Conservation (phyloP, 2,329 filamentous ascomycete species). For the Lecanosticta acicola region DNA sequence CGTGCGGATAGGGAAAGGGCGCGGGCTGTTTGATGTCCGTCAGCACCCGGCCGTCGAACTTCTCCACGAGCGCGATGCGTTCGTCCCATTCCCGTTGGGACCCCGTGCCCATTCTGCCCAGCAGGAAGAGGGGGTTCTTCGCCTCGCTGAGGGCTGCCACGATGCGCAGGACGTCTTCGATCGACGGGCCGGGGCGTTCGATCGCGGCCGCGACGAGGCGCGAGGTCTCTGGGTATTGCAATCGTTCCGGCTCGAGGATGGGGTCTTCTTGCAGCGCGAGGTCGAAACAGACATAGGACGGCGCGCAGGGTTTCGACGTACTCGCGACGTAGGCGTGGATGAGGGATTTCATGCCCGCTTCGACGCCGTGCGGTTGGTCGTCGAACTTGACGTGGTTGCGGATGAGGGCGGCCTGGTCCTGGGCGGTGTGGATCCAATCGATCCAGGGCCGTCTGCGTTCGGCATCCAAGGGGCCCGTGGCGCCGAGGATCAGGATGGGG, state of each 20-base stretch:
- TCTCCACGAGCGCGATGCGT: slow-evolving; percentile 13
- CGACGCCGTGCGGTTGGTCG: slow-evolving; percentile 15
- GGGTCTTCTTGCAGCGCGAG: slow-evolving; percentile 15
- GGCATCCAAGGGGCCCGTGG: slow-evolving; percentile 16
- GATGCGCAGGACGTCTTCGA: slow-evolving; percentile 6
- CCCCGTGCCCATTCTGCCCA: slow-evolving; percentile 10
- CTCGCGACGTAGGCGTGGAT: slow-evolving; percentile 13
- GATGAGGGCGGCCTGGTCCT: slow-evolving; percentile 17
- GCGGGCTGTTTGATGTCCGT: slow-evolving; percentile 19
- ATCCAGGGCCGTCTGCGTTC: slow-evolving; percentile 16
- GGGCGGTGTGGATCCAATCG: slow-evolving; percentile 18
- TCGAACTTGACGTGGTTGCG: slow-evolving; percentile 17
- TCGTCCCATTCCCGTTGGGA: slow-evolving; percentile 10
- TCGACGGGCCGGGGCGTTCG: slow-evolving; percentile 9
- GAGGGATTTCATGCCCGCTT: slow-evolving; percentile 14
- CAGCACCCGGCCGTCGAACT: slow-evolving; percentile 14
- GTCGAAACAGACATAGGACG: slow-evolving; percentile 17
- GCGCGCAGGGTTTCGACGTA: slow-evolving; percentile 14
- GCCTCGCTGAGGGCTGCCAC: slow-evolving; percentile 8
- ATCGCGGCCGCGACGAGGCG: slow-evolving; percentile 8
- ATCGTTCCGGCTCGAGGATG: slow-evolving; percentile 5
- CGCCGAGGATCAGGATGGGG: slow-evolving; percentile 16
- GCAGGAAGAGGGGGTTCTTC: slow-evolving; percentile 15
- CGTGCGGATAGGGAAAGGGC: slow-evolving; percentile 15
- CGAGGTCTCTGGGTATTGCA: slow-evolving; percentile 11